A percentile compares a stretch with the other conserved stretches of the same genome.
Conservation (phyloP, 2,329 filamentous ascomycete genomes). For the Fusarium sarcochroum region DNA sequence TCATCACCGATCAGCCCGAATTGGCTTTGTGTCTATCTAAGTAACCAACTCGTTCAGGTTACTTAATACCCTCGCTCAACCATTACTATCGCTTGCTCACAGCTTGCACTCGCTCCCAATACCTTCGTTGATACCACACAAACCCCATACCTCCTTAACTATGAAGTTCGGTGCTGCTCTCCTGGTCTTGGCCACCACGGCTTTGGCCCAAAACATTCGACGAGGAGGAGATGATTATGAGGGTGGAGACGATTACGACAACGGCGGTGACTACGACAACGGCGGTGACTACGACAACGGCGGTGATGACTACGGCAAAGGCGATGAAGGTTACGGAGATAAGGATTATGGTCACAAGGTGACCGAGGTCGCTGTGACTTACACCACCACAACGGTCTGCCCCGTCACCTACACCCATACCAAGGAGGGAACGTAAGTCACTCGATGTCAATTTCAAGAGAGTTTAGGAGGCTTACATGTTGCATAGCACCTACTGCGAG, state of each 20-base stretch:
- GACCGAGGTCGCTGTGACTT: slow-evolving; percentile 51
- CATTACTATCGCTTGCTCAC: slow-evolving; percentile 38
- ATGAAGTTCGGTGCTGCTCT: slow-evolving; percentile 48
- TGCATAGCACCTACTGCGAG: slow-evolving; percentile 57
- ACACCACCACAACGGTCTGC: slow-evolving; percentile 61
- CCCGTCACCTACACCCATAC: slow-evolving; percentile 61
- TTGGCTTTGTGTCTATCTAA: slow-evolving; percentile 31
- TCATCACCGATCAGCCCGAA: slow-evolving; percentile 26
- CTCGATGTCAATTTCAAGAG: background rate
- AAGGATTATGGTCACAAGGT: slow-evolving; percentile 20
- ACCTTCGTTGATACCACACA: slow-evolving; percentile 37
- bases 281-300: slow-evolving; percentile 27
- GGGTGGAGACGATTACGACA: slow-evolving; percentile 21
- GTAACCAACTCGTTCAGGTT: slow-evolving; percentile 52
- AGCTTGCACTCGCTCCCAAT: slow-evolving; percentile 35
- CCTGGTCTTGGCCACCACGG: slow-evolving; percentile 46
- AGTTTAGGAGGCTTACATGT: slow-evolving; percentile 28
- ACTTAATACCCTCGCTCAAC: slow-evolving; percentile 49
- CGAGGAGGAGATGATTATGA: slow-evolving; percentile 41
- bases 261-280: slow-evolving; percentile 21
- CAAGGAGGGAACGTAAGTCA: slow-evolving; percentile 57
- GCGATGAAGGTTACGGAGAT: slow-evolving; percentile 15
- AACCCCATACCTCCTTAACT: slow-evolving; percentile 23
- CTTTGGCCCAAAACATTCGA: slow-evolving; percentile 41
- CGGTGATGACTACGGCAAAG: slow-evolving; percentile 19